Evolutionary conservation across 2,329 filamentous ascomycete species (phyloP).

Genomic region (Beauveria sp.): DNA sequence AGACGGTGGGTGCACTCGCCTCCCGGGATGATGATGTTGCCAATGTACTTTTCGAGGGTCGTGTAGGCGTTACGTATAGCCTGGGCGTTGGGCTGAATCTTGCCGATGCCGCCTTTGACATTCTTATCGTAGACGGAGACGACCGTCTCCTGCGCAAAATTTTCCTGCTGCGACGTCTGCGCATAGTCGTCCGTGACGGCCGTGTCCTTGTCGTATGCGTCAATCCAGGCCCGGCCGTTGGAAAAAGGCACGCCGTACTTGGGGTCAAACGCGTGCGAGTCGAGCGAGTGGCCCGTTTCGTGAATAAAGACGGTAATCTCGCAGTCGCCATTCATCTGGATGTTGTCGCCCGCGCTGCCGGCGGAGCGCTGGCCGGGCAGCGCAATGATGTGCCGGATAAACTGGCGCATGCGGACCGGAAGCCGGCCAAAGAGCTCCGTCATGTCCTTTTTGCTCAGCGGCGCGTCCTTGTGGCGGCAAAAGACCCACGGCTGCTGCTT

Average conservation of each 20-base stretch:
- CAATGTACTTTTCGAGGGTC: conserved; percentile 10
- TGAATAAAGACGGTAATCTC: conserved; percentile 14
- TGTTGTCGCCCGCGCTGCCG: conserved; percentile 15
- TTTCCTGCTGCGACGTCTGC: conserved; percentile 16
- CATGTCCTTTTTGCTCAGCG: conserved; percentile 18
- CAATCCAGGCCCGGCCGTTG: conserved; percentile 14
- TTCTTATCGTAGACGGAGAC: conserved; percentile 18
- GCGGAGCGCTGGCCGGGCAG: conserved; percentile 16
- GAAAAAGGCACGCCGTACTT: conserved; percentile 14
- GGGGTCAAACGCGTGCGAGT: conserved; percentile 16
- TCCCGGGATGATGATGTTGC: conserved; percentile 9
- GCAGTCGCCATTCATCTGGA: conserved; percentile 14
- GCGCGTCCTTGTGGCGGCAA: conserved; percentile 22
- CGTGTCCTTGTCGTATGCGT: conserved; percentile 14
- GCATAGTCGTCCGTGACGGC: conserved; percentile 15
- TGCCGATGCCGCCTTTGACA: conserved; percentile 17
- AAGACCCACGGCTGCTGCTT: conserved; percentile 21
- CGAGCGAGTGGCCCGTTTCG: conserved; percentile 16
- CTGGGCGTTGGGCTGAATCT: conserved; percentile 16
- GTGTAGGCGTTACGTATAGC: conserved; percentile 11
- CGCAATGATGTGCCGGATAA: conserved; percentile 19
- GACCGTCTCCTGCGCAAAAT: conserved; percentile 20
- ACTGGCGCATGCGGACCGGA: conserved; percentile 22
- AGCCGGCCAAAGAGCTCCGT: conserved; percentile 22
- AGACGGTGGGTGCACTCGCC: conserved; percentile 12